Conservation (phyloP, 2,329 filamentous ascomycete species). For the Dendryphion nanum region DNA sequence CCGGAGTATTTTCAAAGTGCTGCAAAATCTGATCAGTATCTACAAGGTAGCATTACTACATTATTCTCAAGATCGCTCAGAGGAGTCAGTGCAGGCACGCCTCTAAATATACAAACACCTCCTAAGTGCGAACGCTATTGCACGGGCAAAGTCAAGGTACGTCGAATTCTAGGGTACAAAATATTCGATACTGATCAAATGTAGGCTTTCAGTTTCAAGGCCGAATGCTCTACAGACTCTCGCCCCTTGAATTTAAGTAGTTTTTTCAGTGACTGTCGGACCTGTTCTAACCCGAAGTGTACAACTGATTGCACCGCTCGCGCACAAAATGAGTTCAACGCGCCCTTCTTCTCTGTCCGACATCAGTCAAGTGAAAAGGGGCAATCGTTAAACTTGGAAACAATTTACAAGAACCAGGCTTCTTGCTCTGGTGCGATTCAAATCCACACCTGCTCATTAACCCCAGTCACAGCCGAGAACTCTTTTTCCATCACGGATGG, state of each 20-base stretch:
- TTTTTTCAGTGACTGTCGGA: slow-evolving; percentile 8
- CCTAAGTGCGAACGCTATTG: slow-evolving; percentile 12
- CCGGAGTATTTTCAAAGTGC: slow-evolving; percentile 10
- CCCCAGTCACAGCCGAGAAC: slow-evolving; percentile 8
- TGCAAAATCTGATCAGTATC: slow-evolving; percentile 4
- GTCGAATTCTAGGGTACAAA: not conserved
- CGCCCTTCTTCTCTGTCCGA: slow-evolving; percentile 12
- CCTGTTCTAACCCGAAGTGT: slow-evolving; percentile 8
- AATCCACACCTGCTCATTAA: slow-evolving; percentile 9
- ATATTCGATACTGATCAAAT: not conserved
- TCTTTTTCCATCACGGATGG: slow-evolving; percentile 10
- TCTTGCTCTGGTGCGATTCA: slow-evolving; percentile 12
- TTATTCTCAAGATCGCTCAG: slow-evolving; percentile 7
- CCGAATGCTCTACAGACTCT: slow-evolving; percentile 5
- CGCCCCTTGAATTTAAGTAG: slow-evolving; percentile 8
- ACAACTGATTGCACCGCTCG: slow-evolving; percentile 3
- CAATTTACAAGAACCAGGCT: slow-evolving; percentile 9
- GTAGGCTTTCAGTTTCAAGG: slow-evolving; percentile 13
- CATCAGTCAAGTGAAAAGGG: slow-evolving; percentile 5
- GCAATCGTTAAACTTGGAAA: slow-evolving; percentile 8
- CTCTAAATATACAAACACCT: slow-evolving; percentile 5
- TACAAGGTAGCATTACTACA: slow-evolving; percentile 8
- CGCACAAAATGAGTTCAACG: slow-evolving; percentile 4
- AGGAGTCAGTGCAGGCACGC: slow-evolving; percentile 2
- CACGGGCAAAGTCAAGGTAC: slow-evolving; percentile 11